Percentiles rank a stretch among this genome's conserved stretches.
Evolutionary conservation across 192 early-diverging fungal species (phyloP).

Genomic region (Gonapodya sp.): DNA sequence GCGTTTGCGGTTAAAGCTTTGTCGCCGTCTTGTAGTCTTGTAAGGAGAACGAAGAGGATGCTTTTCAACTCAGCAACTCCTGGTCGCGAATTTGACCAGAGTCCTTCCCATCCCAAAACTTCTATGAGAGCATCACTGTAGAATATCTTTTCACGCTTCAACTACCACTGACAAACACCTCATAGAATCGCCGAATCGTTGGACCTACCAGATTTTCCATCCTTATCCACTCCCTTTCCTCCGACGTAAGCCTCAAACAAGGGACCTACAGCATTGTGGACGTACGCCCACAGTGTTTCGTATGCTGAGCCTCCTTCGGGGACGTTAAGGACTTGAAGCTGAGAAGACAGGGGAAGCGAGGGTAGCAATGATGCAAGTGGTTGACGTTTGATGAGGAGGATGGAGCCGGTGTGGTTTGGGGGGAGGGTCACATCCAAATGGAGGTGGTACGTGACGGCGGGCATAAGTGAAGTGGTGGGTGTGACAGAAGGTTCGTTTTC

Average conservation of each 20-base stretch:
- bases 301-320: conserved; percentile 64
- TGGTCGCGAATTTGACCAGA: conserved; percentile 2
- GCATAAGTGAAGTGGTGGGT: no score
- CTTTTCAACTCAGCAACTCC: conserved; percentile 9
- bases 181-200: no score
- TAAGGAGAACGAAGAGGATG: conserved; percentile 9
- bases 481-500: no score
- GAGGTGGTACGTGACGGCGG: conserved; percentile 37
- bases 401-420: conserved; percentile 59
- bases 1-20: neutral
- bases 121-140: conserved; percentile 10
- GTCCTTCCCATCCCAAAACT: conserved; percentile 8
- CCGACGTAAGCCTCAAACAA: conserved; percentile 90
- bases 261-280: conserved; percentile 88
- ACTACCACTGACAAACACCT: no score
- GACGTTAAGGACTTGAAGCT: conserved; percentile 85
- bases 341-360: conserved; percentile 55
- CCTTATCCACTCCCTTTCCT: conserved; percentile 47
- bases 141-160: no score
- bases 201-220: conserved; percentile 58
- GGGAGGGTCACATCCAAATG: conserved; percentile 67
- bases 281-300: conserved; percentile 80
- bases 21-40: conserved; percentile 5
- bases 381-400: conserved; percentile 69
- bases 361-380: conserved; percentile 59